Evolutionary conservation across 371 early-diverging fungal species (phyloP), one percentile per base, ranked within the genome.

Genomic region (Apophysomyces variabilis): DNA sequence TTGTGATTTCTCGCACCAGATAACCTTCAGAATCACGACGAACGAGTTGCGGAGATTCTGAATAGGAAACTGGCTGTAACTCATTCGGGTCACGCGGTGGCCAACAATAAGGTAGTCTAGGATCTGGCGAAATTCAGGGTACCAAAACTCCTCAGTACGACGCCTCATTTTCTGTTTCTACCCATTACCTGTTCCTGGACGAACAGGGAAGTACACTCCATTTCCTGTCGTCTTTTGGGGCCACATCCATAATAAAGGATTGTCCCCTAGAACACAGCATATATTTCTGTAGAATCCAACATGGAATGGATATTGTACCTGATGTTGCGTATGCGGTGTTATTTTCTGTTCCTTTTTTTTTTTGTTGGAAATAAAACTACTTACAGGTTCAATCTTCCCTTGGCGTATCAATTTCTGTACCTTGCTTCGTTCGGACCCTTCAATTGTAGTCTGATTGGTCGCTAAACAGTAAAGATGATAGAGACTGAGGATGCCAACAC

Each of bases 401-500:
- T 80, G 74, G 60, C 84, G 81, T 44, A 92, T 85, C 64, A 94
- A 82, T 37, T 76, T 87, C 14, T 88, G 90, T 45, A 95, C 96
- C 78, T 93, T 95, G 67, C 88, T 88, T 74, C 92, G 94, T 60
- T 89, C 89, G 84, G 83, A 86, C 18, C 78, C 80, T 65, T 99
- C 99, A 64, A 99, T 96, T 12, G 97, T 96, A 0, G 98, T 98
- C 18, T 95, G 95, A 80, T 99, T 99, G 65, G 73, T 78, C 3
- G 80, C 68, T 39, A 94, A 66, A 72, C 96, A 92, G 69, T 92
- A 94, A 32, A 93, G 63, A 69, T 98, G 98, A 79, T 91, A 98
- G 21, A 87, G 63, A 18, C 89, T 82, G 50, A 99, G 85, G 6
- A 91, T 78, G 6, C 94, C 95, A 32, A 96, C 96, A 38, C 90